Base-by-base conservation (phyloP, 495 filamentous ascomycete genomes). In the Chaetomidium leptoderma region DNA sequence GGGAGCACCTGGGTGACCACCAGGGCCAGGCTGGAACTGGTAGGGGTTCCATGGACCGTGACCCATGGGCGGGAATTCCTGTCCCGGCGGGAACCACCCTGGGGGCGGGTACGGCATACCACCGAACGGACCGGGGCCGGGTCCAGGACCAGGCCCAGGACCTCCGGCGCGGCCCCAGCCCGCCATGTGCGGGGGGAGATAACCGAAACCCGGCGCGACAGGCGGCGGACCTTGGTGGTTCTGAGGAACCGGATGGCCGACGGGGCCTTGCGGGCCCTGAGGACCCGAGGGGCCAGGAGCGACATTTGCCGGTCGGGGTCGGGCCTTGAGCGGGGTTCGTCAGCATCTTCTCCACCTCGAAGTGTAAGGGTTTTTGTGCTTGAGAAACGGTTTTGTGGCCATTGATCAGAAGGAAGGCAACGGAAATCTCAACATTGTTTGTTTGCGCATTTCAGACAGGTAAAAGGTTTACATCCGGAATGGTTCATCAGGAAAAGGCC, bases 401-500 rank as follows among this genome's bases (percentile, higher is more conserved):
- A 57, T 26, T 58, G 60, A 77, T 91, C 91, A 97, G 91, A 95
- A 96, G 91, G 92, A 97, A 96, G 91, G 91, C 92, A 97, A 96
- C 91, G 92, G 90, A 95, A 87, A 89, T 86, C 74, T 95, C 91
- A 83, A 92, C 91, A 95, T 72, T 79, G 76, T 60, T 73, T 76
- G 86, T 86, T 93, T 95, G 89, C 88, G 90, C 90, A 72, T 69
- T 78, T 89, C 84, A 91, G 85, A 86, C 85, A 84, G 81, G 77
- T 75, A 81, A 73, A 24, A 57, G 23, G 79, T 88, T 89, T 81
- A 88, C 86, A 91, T 91, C 88, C 88, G 87, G 76, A 61, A 84
- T 90, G 67, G 70, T 90, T 89, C 88, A 88, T 96, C 91, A 93
- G 81, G 55, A 36, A 65, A 37, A 14, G 51, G 57, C 42, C 42